A percentile compares a stretch with the other conserved stretches of the same genome.
Evolutionary conservation across 2,329 filamentous ascomycete species (phyloP).

Genomic region (Taxawa tesnikishii): DNA sequence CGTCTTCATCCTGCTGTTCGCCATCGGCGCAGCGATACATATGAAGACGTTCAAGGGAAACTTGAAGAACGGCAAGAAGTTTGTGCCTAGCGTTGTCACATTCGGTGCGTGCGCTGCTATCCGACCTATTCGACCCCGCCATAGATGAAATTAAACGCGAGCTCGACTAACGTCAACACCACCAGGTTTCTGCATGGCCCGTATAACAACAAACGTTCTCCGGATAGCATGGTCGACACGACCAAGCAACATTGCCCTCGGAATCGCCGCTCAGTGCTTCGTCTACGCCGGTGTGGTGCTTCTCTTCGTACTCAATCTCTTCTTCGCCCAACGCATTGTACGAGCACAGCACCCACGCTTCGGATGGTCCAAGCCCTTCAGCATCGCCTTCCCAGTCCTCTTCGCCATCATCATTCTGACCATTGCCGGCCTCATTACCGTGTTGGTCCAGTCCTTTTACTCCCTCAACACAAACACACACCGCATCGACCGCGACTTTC

Average conservation of each 20-base stretch:
- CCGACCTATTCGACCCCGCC: slow-evolving; percentile 40
- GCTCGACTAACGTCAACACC: slow-evolving; percentile 34
- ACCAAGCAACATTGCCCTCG: slow-evolving; percentile 30
- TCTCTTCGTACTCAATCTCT: slow-evolving; percentile 64
- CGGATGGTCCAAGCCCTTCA: slow-evolving; percentile 52
- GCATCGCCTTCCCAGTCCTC: slow-evolving; percentile 42
- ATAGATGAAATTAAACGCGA: slow-evolving; percentile 35
- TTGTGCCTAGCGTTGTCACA: slow-evolving; percentile 44
- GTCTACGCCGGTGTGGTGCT: slow-evolving; percentile 62
- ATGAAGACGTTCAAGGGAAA: slow-evolving; percentile 47
- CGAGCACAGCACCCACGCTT: slow-evolving; percentile 58
- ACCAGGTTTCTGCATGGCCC: slow-evolving; percentile 40
- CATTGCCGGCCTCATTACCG: slow-evolving; percentile 54
- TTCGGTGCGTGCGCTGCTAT: slow-evolving; percentile 41
- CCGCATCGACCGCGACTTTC: slow-evolving; percentile 46
- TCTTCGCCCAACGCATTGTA: slow-evolving; percentile 64
- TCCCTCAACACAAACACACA: slow-evolving; percentile 43
- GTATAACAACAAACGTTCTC: slow-evolving; percentile 34
- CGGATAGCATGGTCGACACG: slow-evolving; percentile 44
- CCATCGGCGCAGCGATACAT: slow-evolving; percentile 40
- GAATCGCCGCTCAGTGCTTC: slow-evolving; percentile 53
- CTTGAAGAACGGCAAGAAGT: slow-evolving; percentile 40
- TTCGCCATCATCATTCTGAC: slow-evolving; percentile 46
- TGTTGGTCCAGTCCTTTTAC: slow-evolving; percentile 54
- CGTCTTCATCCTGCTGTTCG: slow-evolving; percentile 50